Conservation (phyloP, 2,329 filamentous ascomycete species). For the Trichophyton verrucosum region DNA sequence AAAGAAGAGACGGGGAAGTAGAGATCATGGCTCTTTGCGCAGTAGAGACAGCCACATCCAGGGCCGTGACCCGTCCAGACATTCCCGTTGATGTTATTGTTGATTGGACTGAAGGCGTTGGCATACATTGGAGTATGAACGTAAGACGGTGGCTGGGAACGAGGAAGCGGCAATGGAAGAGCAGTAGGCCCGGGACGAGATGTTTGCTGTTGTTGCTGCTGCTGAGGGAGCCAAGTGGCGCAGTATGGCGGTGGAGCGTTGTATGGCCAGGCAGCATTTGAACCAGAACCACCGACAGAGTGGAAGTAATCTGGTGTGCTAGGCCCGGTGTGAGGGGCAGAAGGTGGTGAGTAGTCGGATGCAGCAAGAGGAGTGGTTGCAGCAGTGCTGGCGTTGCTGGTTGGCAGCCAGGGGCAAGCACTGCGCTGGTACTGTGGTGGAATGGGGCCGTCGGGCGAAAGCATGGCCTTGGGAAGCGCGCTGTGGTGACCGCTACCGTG, state of each 20-base stretch:
- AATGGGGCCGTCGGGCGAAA: constrained; percentile 38
- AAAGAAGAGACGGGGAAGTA: constrained; percentile 37
- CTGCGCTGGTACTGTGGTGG: constrained; percentile 39
- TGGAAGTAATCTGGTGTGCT: constrained; percentile 38
- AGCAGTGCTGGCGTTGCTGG: constrained; percentile 39
- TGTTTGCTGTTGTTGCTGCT: constrained; percentile 23
- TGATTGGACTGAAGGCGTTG: constrained; percentile 33
- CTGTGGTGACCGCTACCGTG: background rate
- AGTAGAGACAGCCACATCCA: constrained; percentile 38
- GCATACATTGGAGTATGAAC: constrained; percentile 38
- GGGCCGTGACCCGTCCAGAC: constrained; percentile 37
- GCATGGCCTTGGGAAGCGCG: constrained; percentile 36
- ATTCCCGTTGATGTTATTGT: constrained; percentile 1
- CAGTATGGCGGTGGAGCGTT: constrained; percentile 31
- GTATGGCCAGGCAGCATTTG: constrained; percentile 30
- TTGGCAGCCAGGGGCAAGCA: constrained; percentile 36
- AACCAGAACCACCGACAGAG: background rate
- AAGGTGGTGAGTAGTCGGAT: constrained; percentile 41
- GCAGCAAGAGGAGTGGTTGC: constrained; percentile 22
- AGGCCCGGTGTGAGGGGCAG: constrained; percentile 37
- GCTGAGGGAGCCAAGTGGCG: constrained; percentile 25
- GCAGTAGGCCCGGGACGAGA: constrained; percentile 12
- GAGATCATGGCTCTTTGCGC: constrained; percentile 38
- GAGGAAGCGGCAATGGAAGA: constrained; percentile 18
- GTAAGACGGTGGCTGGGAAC: constrained; percentile 35